Evolutionary conservation across 495 filamentous ascomycete species (phyloP).

Genomic region (Talaromyces nanjingensis): DNA sequence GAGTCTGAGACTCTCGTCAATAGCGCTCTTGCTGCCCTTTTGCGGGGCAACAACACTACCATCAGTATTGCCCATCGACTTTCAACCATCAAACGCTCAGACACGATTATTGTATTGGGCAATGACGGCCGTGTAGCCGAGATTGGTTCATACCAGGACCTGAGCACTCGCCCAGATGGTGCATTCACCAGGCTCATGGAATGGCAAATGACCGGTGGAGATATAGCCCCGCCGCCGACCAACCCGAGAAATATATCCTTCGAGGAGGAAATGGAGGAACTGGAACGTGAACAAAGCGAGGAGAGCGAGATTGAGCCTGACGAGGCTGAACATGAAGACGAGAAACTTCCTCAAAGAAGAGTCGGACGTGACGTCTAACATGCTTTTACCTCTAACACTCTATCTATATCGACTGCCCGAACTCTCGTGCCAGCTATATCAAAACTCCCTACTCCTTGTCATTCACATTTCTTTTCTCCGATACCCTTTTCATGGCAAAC

Average conservation of each 20-base stretch:
- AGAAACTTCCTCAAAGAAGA: background rate
- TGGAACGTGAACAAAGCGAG: slow-evolving; percentile 27
- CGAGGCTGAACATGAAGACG: background rate
- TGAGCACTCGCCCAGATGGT: slow-evolving; percentile 63
- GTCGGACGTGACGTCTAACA: background rate
- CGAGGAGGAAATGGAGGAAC: slow-evolving; percentile 28
- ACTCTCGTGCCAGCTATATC: background rate
- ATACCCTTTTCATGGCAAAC: background rate
- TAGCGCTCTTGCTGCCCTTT: slow-evolving; percentile 69
- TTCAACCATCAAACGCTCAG: slow-evolving; percentile 91
- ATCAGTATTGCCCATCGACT: slow-evolving; percentile 95
- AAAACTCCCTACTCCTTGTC: background rate
- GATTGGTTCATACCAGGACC: slow-evolving; percentile 71
- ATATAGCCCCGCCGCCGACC: slow-evolving; percentile 31
- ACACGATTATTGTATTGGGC: slow-evolving; percentile 83
- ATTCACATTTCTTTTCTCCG: background rate
- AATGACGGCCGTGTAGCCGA: slow-evolving; percentile 84
- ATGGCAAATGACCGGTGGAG: slow-evolving; percentile 93
- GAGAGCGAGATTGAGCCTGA: slow-evolving; percentile 17
- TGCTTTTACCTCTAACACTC: background rate
- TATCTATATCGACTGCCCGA: background rate
- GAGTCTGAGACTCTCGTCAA: slow-evolving; percentile 97
- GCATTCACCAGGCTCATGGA: slow-evolving; percentile 96
- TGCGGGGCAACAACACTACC: slow-evolving; percentile 83
- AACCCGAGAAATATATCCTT: slow-evolving; percentile 16